Evolutionary conservation across 2,329 filamentous ascomycete genomes (phyloP).

Genomic region (Neonectria coccinea): DNA sequence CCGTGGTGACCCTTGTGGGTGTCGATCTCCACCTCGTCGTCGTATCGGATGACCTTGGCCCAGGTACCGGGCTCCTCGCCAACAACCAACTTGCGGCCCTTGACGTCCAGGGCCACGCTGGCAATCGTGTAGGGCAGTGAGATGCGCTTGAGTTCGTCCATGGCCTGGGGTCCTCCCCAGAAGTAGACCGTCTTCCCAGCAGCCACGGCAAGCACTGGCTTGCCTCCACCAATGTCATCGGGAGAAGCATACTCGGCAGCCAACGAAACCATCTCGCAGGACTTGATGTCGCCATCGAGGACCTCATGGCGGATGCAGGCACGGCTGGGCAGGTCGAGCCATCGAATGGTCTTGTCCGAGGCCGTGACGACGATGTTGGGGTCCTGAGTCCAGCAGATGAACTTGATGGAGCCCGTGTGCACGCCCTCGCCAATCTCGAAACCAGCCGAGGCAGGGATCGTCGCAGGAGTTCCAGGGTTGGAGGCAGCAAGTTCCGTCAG

Average conservation of each 20-base stretch:
- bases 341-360: slow-evolving; percentile 90
- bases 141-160: slow-evolving; percentile 80
- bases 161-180: slow-evolving; percentile 81
- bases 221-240: slow-evolving; percentile 73
- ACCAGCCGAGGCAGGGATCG: slow-evolving; percentile 70
- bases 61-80: slow-evolving; percentile 94
- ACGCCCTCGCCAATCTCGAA: slow-evolving; percentile 90
- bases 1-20: slow-evolving; percentile 97
- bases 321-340: slow-evolving; percentile 89
- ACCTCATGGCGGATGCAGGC: slow-evolving; percentile 80
- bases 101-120: slow-evolving; percentile 88
- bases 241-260: slow-evolving; percentile 68
- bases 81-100: slow-evolving; percentile 85
- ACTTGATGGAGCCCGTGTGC: slow-evolving; percentile 92
- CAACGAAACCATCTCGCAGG: slow-evolving; percentile 86
- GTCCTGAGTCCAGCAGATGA: slow-evolving; percentile 92
- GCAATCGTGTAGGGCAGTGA: slow-evolving; percentile 87
- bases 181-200: slow-evolving; percentile 97
- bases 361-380: slow-evolving; percentile 91
- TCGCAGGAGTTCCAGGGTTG: slow-evolving; percentile 54
- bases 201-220: slow-evolving; percentile 84
- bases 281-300: slow-evolving; percentile 88
- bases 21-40: slow-evolving; percentile 85
- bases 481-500: slow-evolving; percentile 70
- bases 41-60: slow-evolving; percentile 94